Percentiles rank a stretch among this genome's conserved stretches.
These are phyloP conservation scores for Sarocladium kiliense DNA, from an alignment of 2,329 filamentous ascomycete species.

Conservation along the genomic window DNA sequence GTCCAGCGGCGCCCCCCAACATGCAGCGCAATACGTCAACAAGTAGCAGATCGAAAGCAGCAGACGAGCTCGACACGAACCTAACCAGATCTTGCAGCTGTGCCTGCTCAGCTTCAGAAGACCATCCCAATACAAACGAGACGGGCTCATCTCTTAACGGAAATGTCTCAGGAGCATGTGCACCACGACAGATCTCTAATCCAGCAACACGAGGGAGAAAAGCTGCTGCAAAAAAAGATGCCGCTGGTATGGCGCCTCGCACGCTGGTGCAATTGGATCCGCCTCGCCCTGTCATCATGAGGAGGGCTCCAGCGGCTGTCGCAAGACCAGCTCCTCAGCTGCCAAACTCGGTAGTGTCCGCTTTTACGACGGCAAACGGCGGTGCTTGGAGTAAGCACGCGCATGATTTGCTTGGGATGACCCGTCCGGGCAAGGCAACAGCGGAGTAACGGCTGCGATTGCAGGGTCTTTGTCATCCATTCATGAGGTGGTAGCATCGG, in stretches of 20 bases:
- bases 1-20: too few relatives aligned
- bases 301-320: not conserved
- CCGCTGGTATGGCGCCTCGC: constrained; percentile 42
- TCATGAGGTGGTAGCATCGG: not conserved
- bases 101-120: not conserved
- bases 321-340: constrained; percentile 2
- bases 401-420: constrained; percentile 58
- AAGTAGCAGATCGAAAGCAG: not conserved
- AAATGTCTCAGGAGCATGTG: constrained; percentile 9
- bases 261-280: constrained; percentile 32
- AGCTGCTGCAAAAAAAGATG: constrained; percentile 46
- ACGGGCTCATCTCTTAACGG: constrained; percentile 8
- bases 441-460: not conserved
- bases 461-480: too few relatives aligned
- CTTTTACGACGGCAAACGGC: constrained; percentile 45
- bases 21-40: too few relatives aligned
- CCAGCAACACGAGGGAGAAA: constrained; percentile 49
- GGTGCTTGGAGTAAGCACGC: constrained; percentile 68
- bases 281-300: constrained; percentile 11
- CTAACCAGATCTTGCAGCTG: not conserved
- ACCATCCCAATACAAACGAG: not conserved
- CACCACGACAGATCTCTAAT: constrained; percentile 26
- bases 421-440: constrained; percentile 36
- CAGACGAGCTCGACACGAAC: not conserved
- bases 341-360: constrained; percentile 19